phyloP scores from a whole-genome alignment of 2,329 filamentous ascomycete genomes.

The Aspergillus sp. region DNA sequence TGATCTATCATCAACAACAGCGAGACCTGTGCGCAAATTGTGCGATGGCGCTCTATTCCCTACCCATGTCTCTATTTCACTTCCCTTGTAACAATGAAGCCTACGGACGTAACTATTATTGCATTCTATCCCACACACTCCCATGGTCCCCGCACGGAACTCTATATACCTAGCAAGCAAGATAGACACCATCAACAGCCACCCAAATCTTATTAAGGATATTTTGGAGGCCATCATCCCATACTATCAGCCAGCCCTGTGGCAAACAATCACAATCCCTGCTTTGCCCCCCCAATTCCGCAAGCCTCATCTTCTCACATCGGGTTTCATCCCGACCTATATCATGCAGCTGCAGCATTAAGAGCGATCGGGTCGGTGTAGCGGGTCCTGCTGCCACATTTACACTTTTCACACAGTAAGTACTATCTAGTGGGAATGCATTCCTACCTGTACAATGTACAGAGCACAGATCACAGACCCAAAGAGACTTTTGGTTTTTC shows the following conservation, averaged over 20 bases:
- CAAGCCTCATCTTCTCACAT: neutral
- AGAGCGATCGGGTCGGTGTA: slow-evolving; percentile 1
- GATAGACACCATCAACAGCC: slow-evolving; percentile 3
- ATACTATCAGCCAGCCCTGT: neutral
- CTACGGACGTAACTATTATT: slow-evolving; percentile 2
- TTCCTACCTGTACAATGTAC: neutral
- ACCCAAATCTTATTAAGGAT: neutral
- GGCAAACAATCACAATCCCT: neutral
- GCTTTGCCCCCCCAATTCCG: neutral
- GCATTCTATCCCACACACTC: neutral
- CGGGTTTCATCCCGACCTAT: neutral
- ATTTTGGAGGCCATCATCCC: neutral
- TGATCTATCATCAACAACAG: slow-evolving; percentile 3
- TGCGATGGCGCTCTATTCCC: slow-evolving; percentile 1
- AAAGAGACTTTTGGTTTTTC: neutral
- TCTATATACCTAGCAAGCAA: neutral
- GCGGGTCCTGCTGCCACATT: neutral
- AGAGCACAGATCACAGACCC: no score
- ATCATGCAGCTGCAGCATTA: neutral
- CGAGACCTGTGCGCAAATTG: neutral
- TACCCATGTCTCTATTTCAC: neutral
- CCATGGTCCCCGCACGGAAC: neutral
- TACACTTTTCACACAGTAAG: neutral
- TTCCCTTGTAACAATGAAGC: slow-evolving; percentile 2
- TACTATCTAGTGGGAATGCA: neutral